These are phyloP conservation scores for Turritis glabra DNA, from an alignment of 345 rosid genomes.

Conservation along the genomic window DNA sequence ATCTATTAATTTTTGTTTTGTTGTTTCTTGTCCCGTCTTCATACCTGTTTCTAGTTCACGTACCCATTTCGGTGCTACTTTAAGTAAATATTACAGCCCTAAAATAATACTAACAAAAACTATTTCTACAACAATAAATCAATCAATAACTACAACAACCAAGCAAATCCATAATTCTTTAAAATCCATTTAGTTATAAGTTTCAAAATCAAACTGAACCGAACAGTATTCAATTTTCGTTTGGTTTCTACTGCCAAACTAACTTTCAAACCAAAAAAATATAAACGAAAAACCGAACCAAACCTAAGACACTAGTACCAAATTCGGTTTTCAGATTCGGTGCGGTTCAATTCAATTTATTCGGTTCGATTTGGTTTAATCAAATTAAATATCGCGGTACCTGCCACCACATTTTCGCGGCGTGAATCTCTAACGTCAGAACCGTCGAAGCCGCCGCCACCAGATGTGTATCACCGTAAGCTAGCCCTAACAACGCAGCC, in stretches of 20 bases:
- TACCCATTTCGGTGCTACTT: no score
- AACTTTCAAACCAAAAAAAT: background rate
- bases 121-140: no score
- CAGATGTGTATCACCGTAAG: constrained; percentile 85
- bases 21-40: no score
- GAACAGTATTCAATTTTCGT: background rate
- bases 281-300: background rate
- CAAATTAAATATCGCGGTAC: constrained; percentile 28
- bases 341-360: background rate
- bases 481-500: constrained; percentile 86
- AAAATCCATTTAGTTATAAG: no score
- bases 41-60: no score
- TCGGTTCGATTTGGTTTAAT: no score
- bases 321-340: background rate
- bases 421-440: constrained; percentile 78
- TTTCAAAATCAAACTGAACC: background rate
- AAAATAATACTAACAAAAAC: no score
- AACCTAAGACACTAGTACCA: background rate
- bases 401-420: constrained; percentile 94
- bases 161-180: no score
- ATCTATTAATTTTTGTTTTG: no score
- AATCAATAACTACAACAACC: no score
- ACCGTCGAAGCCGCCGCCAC: constrained; percentile 66
- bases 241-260: no score
- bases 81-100: no score